phyloP scores from a whole-genome alignment of 1,284 basidiomycete genomes.

The Rhodofomes roseus region DNA sequence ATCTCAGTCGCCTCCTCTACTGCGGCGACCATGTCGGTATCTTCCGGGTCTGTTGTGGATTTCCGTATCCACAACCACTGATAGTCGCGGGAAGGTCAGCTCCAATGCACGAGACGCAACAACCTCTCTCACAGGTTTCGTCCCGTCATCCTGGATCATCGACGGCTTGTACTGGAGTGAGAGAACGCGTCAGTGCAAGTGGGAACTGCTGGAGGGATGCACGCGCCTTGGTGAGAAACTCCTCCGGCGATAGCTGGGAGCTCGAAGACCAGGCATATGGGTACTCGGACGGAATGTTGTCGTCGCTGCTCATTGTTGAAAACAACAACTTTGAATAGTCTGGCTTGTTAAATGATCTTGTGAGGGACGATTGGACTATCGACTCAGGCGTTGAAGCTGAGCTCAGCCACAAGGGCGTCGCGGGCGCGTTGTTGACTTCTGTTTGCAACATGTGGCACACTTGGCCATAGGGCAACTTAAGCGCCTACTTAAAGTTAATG shows the following conservation, averaged over 20 bases:
- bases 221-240: constrained; percentile 46
- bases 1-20: constrained; percentile 41
- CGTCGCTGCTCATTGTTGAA: constrained; percentile 21
- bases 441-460: neutral
- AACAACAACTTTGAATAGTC: too few species aligned
- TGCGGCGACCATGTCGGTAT: constrained; percentile 32
- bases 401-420: neutral
- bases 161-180: constrained; percentile 58
- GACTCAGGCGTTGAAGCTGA: neutral
- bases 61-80: constrained; percentile 69
- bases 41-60: constrained; percentile 23
- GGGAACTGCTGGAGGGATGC: neutral
- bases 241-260: constrained; percentile 36
- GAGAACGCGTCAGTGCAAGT: neutral
- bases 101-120: neutral
- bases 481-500: too few species aligned
- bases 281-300: constrained; percentile 28
- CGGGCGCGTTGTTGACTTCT: neutral
- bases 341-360: too few species aligned
- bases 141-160: constrained; percentile 72
- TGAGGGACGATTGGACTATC: too few species aligned
- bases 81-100: neutral
- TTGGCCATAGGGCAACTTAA: neutral
- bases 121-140: constrained; percentile 51
- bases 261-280: constrained; percentile 42